A percentile compares a stretch with the other conserved stretches of the same genome.
Evolutionary conservation across 768 basidiomycete species (phyloP).

Genomic region (Tulasnella sp.): DNA sequence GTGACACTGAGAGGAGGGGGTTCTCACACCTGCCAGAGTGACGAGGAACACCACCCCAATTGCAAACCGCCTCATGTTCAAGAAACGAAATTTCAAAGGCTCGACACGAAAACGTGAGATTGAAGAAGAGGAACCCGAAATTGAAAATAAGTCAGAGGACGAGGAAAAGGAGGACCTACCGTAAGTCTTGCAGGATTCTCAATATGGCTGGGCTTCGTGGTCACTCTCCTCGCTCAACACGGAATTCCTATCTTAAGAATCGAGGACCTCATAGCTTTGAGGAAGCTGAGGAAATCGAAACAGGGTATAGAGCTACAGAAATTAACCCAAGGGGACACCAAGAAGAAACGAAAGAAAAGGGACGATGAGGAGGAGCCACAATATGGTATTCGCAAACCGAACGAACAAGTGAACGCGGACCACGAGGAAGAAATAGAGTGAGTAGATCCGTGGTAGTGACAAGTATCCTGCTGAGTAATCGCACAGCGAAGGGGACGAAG

Average conservation of each 20-base stretch:
- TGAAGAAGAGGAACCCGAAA: conserved; percentile 25
- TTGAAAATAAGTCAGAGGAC: background rate
- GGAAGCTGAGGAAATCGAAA: conserved; percentile 65
- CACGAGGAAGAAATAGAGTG: conserved; percentile 54
- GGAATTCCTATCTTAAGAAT: conserved; percentile 40
- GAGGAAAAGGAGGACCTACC: conserved; percentile 19
- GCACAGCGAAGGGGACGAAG: conserved; percentile 46
- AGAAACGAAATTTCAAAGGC: conserved; percentile 27
- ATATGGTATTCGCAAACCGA: conserved; percentile 34
- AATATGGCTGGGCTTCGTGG: background rate
- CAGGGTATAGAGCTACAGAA: conserved; percentile 84
- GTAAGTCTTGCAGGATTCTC: conserved; percentile 5
- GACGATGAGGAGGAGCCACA: conserved; percentile 36
- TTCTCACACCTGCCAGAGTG: background rate
- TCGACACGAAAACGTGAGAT: conserved; percentile 20
- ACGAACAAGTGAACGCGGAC: conserved; percentile 37
- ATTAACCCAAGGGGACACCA: conserved; percentile 73
- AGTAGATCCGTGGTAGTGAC: conserved; percentile 20
- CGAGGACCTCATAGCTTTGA: conserved; percentile 77
- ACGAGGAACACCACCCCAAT: background rate
- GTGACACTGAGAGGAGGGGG: background rate
- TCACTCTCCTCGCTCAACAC: background rate
- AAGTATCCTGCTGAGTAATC: background rate
- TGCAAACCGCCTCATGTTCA: conserved; percentile 23
- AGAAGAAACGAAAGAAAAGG: conserved; percentile 60